Conservation (phyloP, 2,329 filamentous ascomycete genomes). For the Scedosporium aurantiacum region DNA sequence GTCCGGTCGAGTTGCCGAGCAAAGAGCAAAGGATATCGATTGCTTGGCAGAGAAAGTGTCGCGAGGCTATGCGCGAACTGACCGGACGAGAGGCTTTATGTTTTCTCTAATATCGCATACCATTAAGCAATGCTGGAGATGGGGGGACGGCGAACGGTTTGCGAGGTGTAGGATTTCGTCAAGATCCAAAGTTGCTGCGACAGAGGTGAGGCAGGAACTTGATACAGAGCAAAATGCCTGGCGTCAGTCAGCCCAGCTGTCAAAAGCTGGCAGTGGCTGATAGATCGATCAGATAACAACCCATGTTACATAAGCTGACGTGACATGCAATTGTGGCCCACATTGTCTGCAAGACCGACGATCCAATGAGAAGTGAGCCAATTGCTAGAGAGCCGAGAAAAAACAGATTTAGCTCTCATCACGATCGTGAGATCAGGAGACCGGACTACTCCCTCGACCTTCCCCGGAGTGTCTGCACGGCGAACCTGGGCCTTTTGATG, state of each 20-base stretch:
- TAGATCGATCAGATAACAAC: background rate
- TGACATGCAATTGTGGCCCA: background rate
- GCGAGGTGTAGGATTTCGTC: background rate
- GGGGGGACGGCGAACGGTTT: background rate
- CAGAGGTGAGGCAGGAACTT: no score
- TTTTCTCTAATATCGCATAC: background rate
- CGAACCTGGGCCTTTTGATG: background rate
- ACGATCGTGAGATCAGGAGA: background rate
- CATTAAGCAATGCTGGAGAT: background rate
- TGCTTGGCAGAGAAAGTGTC: background rate
- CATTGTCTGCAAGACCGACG: background rate
- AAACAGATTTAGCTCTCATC: slow-evolving; percentile 1
- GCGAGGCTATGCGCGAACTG: background rate
- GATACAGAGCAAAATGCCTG: no score
- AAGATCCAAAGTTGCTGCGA: background rate
- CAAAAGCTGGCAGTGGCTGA: background rate
- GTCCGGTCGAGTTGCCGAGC: background rate
- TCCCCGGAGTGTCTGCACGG: background rate
- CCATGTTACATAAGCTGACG: background rate
- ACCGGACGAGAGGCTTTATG: background rate
- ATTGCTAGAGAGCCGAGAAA: background rate
- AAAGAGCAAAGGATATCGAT: background rate
- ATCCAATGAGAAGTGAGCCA: background rate
- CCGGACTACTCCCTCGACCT: background rate
- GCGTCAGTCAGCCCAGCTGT: background rate